Base-by-base conservation (phyloP, 148 eudicot genomes). In the Rhododendron ferrugineum region DNA sequence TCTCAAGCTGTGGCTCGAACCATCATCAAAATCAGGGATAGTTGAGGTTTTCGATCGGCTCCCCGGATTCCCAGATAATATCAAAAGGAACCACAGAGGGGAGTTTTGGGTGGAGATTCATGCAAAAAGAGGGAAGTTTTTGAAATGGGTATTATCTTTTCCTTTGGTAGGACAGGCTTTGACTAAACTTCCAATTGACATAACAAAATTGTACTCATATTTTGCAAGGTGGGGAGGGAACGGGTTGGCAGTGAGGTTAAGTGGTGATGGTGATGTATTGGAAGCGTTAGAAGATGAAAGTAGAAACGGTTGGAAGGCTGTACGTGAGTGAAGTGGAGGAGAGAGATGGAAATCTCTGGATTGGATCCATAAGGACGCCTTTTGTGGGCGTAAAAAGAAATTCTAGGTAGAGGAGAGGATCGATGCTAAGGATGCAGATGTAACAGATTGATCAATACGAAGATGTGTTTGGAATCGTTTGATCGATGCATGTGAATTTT, bases 291-390 rank as follows among this genome's bases (percentile, higher is more conserved):
- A 93, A 81, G 95, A 91, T 28, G 86, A 44, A 64, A 91, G 89
- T 46, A 93, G 92, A 64, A 89, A 84, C 77, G 84, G 66, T 75
- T 89, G 94, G 92, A 93, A 88, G 78, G 87, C 87, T 88, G 90
- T n/a, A n/a, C n/a, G n/a, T 93, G 54, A 96, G 99, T 90, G 99
- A 96, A 88, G 96, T 95, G 3, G 85, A 89, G 34, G 99, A 95
- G 80, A 88, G 88, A 32, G 88, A 95, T 86, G 98, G 96, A 11
- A 70, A 87, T 42, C 89, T 96, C 91, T 95, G 92, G 93, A 91
- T 96, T 87, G 99, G 96, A 0, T 96, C 99, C 44, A 92, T 95
- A 0, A 84, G 81, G 15, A 88, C 86, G 89, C 92, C 97, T 50
- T 95, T 74, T 90, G 91, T 89, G 0, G 81, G 91, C 76, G 83